Evolutionary conservation across 352 stramenopile species (phyloP).

Genomic region (Phytopythium aichiense): DNA sequence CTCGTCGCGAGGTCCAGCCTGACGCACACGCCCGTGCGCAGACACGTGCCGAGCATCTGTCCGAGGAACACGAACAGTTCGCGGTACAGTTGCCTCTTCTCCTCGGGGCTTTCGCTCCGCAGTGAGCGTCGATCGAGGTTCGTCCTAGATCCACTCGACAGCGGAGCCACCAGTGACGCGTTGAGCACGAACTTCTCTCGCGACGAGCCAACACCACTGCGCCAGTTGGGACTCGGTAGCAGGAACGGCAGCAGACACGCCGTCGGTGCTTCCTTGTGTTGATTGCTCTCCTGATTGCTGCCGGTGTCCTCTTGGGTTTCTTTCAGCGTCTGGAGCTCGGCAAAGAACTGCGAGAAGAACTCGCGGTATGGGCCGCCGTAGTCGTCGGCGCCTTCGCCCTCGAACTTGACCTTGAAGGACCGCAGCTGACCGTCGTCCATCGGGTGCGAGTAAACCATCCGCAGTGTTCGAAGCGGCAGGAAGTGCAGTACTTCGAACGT

Average conservation of each 20-base stretch:
- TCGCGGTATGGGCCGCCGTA: constrained; percentile 93
- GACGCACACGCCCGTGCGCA: constrained; percentile 78
- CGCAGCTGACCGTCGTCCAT: constrained; percentile 91
- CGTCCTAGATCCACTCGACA: not conserved
- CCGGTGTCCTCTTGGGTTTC: not conserved
- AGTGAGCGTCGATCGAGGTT: not conserved
- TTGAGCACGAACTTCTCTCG: constrained; percentile 87
- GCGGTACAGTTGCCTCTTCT: constrained; percentile 54
- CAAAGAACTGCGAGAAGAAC: constrained; percentile 88
- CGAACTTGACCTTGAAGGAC: constrained; percentile 94
- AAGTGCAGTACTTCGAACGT: constrained; percentile 87
- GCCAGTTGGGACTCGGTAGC: constrained; percentile 85
- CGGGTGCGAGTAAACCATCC: constrained; percentile 89
- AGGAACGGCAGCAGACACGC: constrained; percentile 81
- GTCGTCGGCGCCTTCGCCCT: constrained; percentile 93
- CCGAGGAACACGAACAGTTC: constrained; percentile 90
- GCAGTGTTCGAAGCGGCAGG: constrained; percentile 55
- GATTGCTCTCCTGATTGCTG: constrained; percentile 5
- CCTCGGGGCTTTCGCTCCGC: constrained; percentile 27
- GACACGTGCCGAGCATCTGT: constrained; percentile 85
- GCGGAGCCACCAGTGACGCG: constrained; percentile 18
- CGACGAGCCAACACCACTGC: constrained; percentile 68
- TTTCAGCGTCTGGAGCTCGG: constrained; percentile 50
- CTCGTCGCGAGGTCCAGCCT: constrained; percentile 64
- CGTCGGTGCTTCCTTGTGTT: not conserved